Conservation (phyloP, 345 rosid species). For the Lumnitzera littorea region DNA sequence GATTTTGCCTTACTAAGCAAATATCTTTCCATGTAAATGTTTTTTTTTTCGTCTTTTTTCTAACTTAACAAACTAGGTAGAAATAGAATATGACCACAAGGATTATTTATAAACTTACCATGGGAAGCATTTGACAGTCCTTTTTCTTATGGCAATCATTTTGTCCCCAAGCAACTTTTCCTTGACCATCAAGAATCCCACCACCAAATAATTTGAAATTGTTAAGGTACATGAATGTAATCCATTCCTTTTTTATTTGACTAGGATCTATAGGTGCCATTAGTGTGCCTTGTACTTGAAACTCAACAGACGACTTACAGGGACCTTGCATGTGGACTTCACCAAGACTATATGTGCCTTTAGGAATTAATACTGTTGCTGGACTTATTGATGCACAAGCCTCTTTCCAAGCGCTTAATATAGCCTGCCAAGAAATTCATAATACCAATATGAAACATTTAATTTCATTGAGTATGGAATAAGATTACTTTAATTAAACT, state of each 20-base stretch:
- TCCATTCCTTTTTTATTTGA: conserved; percentile 2
- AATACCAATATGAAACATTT: neutral
- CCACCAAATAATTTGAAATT: neutral
- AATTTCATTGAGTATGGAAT: too few species aligned
- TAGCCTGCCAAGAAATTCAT: conserved; percentile 8
- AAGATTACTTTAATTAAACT: too few species aligned
- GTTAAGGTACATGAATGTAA: conserved; percentile 7
- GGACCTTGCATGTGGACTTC: conserved; percentile 14
- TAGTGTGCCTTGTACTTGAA: conserved; percentile 17
- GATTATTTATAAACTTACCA: conserved; percentile 9
- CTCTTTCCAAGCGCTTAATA: conserved; percentile 14
- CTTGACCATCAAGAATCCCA: conserved; percentile 14
- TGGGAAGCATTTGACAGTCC: conserved; percentile 16
- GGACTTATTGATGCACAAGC: conserved; percentile 12
- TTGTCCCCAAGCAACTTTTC: conserved; percentile 3
- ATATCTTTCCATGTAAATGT: too few species aligned
- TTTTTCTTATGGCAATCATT: conserved; percentile 4
- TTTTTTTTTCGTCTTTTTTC: too few species aligned
- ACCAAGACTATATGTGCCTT: conserved; percentile 7
- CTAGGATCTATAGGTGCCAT: conserved; percentile 12
- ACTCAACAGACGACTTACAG: conserved; percentile 24
- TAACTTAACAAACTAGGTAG: too few species aligned
- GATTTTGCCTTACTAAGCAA: too few species aligned
- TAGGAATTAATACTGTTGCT: conserved; percentile 11
- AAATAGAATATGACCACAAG: too few species aligned